Evolutionary conservation across 495 filamentous ascomycete species (phyloP).

Genomic region (Trichoderma gamsii): DNA sequence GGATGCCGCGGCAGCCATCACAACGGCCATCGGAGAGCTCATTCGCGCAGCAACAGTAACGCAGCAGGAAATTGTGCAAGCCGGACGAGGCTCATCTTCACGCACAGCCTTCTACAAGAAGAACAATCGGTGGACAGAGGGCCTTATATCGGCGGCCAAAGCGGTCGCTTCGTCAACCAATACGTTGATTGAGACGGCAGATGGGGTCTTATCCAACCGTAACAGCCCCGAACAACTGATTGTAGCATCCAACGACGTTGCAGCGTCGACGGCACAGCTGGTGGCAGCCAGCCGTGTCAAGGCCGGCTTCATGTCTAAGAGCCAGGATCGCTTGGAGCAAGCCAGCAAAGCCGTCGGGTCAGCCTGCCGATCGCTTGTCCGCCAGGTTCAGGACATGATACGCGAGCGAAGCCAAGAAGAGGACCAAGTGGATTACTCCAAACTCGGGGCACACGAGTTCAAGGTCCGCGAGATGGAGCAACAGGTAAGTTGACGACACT

Average conservation of each 20-base stretch:
- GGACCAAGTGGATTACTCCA: constrained; percentile 81
- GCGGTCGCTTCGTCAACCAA: constrained; percentile 89
- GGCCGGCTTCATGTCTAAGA: constrained; percentile 95
- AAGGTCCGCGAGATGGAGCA: constrained; percentile 99
- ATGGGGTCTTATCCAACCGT: constrained; percentile 84
- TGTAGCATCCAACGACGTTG: constrained; percentile 94
- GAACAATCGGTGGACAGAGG: constrained; percentile 95
- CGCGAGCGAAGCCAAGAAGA: constrained; percentile 74
- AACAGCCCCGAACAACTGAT: constrained; percentile 96
- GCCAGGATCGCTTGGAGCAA: constrained; percentile 81
- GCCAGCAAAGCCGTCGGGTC: constrained; percentile 89
- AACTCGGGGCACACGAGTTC: constrained; percentile 88
- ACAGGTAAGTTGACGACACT: constrained; percentile 61
- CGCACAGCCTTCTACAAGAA: constrained; percentile 99
- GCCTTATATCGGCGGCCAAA: constrained; percentile 92
- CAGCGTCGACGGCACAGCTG: constrained; percentile 90
- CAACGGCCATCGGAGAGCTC: constrained; percentile 89
- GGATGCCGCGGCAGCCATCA: constrained; percentile 89
- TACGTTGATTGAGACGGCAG: constrained; percentile 92
- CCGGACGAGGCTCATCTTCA: constrained; percentile 82
- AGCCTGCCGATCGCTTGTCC: constrained; percentile 79
- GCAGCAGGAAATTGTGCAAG: constrained; percentile 95
- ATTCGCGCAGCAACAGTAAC: constrained; percentile 94
- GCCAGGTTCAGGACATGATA: constrained; percentile 93
- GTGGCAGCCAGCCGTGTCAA: constrained; percentile 94